phyloP scores from a whole-genome alignment of 805 yeast genomes.

The Phaffomyces thermotolerans region DNA sequence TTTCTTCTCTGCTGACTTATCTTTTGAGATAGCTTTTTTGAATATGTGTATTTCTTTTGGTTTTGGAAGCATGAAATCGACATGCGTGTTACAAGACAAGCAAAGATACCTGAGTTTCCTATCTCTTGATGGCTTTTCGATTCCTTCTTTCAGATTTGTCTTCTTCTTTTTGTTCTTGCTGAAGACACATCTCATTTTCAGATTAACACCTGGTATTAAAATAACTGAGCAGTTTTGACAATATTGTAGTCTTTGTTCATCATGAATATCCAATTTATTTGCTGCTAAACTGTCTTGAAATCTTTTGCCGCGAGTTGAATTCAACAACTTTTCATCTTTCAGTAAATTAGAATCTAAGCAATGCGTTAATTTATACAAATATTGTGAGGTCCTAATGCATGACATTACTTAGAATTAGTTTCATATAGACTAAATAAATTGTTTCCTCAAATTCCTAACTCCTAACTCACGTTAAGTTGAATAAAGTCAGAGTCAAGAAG shows the following conservation, averaged over 20 bases:
- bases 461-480: too few relatives aligned
- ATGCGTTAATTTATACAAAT: too few relatives aligned
- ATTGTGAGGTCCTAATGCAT: too few relatives aligned
- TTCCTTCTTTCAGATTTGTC: background rate
- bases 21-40: slow-evolving; percentile 23
- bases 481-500: too few relatives aligned
- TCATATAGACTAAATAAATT: too few relatives aligned
- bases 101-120: slow-evolving; percentile 23
- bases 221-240: slow-evolving; percentile 21
- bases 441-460: too few relatives aligned
- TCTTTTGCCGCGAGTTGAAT: slow-evolving; percentile 21
- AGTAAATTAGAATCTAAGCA: background rate
- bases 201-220: slow-evolving; percentile 25
- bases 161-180: slow-evolving; percentile 1
- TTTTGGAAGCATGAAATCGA: slow-evolving; percentile 10
- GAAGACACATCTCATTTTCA: slow-evolving; percentile 17
- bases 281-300: slow-evolving; percentile 24
- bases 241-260: slow-evolving; percentile 16
- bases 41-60: slow-evolving; percentile 5
- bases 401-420: too few relatives aligned
- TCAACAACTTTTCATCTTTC: slow-evolving; percentile 7
- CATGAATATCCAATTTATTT: slow-evolving; percentile 20
- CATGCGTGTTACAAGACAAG: slow-evolving; percentile 21
- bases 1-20: slow-evolving; percentile 28
- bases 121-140: slow-evolving; percentile 8